Conservation (phyloP, 306 rosid genomes). For the Casuarina cunninghamiana region DNA sequence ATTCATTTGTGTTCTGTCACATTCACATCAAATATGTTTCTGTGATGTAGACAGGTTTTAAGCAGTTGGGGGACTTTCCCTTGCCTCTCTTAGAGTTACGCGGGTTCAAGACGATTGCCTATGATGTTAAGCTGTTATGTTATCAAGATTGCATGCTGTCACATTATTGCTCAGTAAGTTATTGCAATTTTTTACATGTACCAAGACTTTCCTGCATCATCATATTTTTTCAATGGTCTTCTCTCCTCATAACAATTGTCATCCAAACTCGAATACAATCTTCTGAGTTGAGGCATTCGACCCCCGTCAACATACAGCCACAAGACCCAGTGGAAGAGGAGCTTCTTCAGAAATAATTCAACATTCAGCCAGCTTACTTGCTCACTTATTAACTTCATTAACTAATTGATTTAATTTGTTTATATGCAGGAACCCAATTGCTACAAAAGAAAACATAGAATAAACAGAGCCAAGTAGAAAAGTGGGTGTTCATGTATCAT, state of each 20-base stretch:
- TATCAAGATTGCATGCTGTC: not conserved
- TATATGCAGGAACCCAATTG: no score
- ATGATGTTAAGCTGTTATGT: conserved; percentile 44
- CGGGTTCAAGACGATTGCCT: conserved; percentile 78
- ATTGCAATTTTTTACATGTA: not conserved
- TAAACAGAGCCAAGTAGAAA: no score
- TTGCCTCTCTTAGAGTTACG: conserved; percentile 66
- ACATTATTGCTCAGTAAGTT: conserved; percentile 1
- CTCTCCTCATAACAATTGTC: conserved; percentile 40
- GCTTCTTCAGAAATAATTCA: conserved; percentile 49
- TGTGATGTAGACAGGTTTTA: conserved; percentile 62
- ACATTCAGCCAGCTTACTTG: not conserved
- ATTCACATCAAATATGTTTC: conserved; percentile 19
- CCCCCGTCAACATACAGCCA: conserved; percentile 28
- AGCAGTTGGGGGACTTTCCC: conserved; percentile 53
- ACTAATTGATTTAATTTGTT: no score
- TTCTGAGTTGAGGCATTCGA: conserved; percentile 54
- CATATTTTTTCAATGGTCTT: conserved; percentile 44
- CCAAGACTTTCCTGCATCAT: conserved; percentile 23
- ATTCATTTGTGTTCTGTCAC: not conserved
- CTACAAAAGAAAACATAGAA: no score
- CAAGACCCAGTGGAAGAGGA: conserved; percentile 47
- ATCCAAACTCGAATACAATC: conserved; percentile 74
- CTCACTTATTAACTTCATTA: no score
- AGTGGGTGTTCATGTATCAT: no score